Base-by-base conservation (phyloP, 2,329 filamentous ascomycete genomes). In the Ophiostoma sp. region DNA sequence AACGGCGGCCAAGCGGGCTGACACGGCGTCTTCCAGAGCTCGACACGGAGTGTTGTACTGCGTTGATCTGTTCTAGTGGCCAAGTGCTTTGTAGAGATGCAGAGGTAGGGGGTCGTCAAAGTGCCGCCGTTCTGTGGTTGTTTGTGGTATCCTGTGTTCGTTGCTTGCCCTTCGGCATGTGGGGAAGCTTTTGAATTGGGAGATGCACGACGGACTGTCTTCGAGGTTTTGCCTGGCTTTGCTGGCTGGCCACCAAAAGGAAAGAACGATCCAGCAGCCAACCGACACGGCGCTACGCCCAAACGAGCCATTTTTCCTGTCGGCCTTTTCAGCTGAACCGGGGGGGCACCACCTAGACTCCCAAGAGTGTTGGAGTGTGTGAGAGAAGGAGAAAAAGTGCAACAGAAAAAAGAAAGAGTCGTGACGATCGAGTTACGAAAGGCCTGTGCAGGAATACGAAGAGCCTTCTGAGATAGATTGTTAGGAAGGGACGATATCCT, bases 281-380 rank as follows among this genome's bases (percentile, higher is more conserved):
- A 42, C 33, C 31, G 68, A 52, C 50, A n/a, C 45, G 17, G 31
- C 42, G 66, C 66, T 69, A 69, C 66, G 19, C 66, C 66, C 45
- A 52, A 69, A 36, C 42, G 11, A 33, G 66, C 28, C 3, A 22
- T 55, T 52, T 52, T 52, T 55, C 66, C 45, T 33, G 42, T 42
- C 59, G 25, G 50, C 50, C 59, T 22, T 70, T 70, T 57, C 68
- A 70, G 68, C 68, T 70, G 68, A 57, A 57, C 68, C 68, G 50
- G 68, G 68, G 48, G 48, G 25, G 1, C 28, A 5, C 17, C 7
- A 17, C 28, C 50, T 22, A 55, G 22, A 55, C 8, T 22, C 22
- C 66, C 9, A 50, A 31, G 45, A 17, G 15, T 52, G 36, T 25
- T 19, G 42, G 11, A n/a, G 25, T 8, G 36, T 6, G 17, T 33